Conservation (phyloP, 2,329 filamentous ascomycete species). For the Pseudogymnoascus sp. region DNA sequence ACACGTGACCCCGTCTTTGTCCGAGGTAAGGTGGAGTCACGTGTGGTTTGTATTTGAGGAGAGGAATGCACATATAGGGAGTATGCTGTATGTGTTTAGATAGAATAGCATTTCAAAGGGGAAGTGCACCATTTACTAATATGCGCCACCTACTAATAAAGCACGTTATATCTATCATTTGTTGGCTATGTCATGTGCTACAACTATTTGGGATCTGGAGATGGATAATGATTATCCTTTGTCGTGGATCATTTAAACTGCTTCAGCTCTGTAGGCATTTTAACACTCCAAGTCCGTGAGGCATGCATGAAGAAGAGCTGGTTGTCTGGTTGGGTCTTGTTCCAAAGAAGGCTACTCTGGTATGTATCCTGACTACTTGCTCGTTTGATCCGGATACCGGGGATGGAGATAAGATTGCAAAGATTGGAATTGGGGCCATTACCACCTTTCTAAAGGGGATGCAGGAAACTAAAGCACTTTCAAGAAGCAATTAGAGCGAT, state of each 20-base stretch:
- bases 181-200: too few species aligned
- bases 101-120: background rate
- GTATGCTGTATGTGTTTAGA: background rate
- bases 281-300: slow-evolving; percentile 26
- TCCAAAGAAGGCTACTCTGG: background rate
- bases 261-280: background rate
- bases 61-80: background rate
- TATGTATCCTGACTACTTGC: background rate
- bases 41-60: background rate
- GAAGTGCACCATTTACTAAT: too few species aligned
- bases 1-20: too few species aligned
- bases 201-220: background rate
- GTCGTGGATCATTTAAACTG: background rate
- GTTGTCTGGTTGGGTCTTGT: slow-evolving; percentile 13
- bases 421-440: background rate
- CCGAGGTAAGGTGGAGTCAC: too few species aligned
- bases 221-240: background rate
- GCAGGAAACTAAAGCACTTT: background rate
- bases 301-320: slow-evolving; percentile 25
- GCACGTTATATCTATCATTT: background rate
- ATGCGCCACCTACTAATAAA: too few species aligned
- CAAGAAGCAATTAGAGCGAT: background rate
- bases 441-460: background rate
- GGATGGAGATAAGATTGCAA: background rate
- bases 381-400: background rate